Conservation (phyloP, 2,329 filamentous ascomycete species). For the Aureobasidium sp. region DNA sequence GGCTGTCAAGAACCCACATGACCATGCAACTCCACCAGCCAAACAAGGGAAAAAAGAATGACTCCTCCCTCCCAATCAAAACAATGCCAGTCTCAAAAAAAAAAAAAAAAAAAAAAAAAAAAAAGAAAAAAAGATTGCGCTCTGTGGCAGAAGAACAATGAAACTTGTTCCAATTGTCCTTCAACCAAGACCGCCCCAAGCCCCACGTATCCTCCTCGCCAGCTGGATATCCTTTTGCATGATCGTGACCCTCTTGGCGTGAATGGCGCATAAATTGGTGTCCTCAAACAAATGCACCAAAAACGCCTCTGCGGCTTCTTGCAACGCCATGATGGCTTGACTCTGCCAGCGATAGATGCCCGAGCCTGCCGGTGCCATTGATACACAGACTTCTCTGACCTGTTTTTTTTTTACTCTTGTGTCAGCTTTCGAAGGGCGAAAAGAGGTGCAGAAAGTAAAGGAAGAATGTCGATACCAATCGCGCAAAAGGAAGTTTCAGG, state of each 20-base stretch:
- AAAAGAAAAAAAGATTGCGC: too few species aligned
- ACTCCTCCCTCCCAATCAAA: too few species aligned
- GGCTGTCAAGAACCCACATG: too few species aligned
- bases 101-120: too few species aligned
- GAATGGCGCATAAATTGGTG: constrained; percentile 96
- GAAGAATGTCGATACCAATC: constrained; percentile 54
- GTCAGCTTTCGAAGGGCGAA: neutral
- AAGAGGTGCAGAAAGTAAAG: neutral
- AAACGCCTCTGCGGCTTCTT: constrained; percentile 98
- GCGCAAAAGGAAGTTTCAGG: constrained; percentile 96
- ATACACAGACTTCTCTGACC: constrained; percentile 88
- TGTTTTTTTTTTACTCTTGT: too few species aligned
- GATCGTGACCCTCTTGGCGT: constrained; percentile 99
- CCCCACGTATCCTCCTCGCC: constrained; percentile 87
- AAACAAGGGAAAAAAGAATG: too few species aligned
- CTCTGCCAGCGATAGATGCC: constrained; percentile 90
- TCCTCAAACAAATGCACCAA: constrained; percentile 97
- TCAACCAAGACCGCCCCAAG: constrained; percentile 36
- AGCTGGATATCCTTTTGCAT: constrained; percentile 97
- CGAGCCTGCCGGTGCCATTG: constrained; percentile 67
- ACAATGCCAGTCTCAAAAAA: too few species aligned
- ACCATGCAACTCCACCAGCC: too few species aligned
- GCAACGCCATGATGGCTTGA: constrained; percentile 90
- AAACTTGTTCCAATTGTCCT: too few species aligned
- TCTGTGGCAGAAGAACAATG: too few species aligned